These are phyloP conservation scores for Camelina laxa DNA, from an alignment of 345 rosid genomes.

Conservation along the genomic window DNA sequence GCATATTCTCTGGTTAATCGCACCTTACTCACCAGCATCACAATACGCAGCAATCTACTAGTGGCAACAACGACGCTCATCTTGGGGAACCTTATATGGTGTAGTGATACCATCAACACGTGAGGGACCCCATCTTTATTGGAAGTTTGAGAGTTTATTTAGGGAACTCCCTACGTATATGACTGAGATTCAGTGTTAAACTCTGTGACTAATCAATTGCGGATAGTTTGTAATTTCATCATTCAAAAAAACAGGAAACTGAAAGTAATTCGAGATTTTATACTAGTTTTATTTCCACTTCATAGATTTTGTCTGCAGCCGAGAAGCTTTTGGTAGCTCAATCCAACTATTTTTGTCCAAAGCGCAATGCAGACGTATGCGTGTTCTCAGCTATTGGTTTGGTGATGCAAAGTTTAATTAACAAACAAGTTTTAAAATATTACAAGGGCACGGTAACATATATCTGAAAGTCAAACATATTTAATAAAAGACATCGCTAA, in stretches of 20 bases:
- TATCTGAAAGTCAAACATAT: slow-evolving; percentile 22
- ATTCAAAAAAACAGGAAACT: neutral
- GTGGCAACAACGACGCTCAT: neutral
- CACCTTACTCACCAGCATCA: neutral
- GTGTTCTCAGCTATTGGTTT: slow-evolving; percentile 15
- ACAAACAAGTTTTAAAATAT: neutral
- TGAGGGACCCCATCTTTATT: neutral
- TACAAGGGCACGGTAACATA: neutral
- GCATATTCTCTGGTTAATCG: neutral
- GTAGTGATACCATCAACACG: neutral
- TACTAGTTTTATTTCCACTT: neutral
- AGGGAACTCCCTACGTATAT: neutral
- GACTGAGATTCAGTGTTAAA: neutral
- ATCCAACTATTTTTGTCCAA: neutral
- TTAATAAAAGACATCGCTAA: slow-evolving; percentile 17
- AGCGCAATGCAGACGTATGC: slow-evolving; percentile 19
- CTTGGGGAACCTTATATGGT: neutral
- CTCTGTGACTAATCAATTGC: neutral
- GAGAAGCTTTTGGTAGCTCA: neutral
- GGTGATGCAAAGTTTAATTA: neutral
- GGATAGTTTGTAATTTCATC: neutral
- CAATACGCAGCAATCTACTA: neutral
- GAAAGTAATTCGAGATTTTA: neutral
- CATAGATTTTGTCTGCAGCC: neutral
- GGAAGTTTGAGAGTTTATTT: neutral